Base-by-base conservation (phyloP, 331 rosid genomes). In the Malus hybrid region DNA sequence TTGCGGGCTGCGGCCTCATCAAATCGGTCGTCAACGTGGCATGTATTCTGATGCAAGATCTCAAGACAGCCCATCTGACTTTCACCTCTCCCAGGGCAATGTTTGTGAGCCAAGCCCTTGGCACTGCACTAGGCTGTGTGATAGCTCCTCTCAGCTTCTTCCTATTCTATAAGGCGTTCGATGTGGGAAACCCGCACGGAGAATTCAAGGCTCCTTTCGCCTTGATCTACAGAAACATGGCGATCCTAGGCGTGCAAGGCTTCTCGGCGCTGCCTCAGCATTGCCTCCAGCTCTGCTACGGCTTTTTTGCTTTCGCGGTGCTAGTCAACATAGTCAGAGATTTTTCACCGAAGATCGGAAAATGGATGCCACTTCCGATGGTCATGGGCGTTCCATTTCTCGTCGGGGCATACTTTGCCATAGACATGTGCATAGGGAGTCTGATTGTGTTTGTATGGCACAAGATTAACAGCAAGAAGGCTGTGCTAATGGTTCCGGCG, bases 141-240 rank as follows among this genome's bases (percentile, higher is more conserved):
- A 61, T 81, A 7, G 85, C 95, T 36, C 98, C 98, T 13, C 88
- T 90, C 10, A 90, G 96, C 81, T 93, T 93, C 85, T 85, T 93
- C 78, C 73, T 93, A 10, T 93, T 85, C 85, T 93, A 90, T 91
- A 90, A 87, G 81, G 98, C 98, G 46, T 93, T 93, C 34, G 96
- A 93, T 29, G 86, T 90, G 67, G 98, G 98, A 68, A 89, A 93
- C 76, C 98, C 96, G 0, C 6, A 83, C 1, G 95, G 98, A 27
- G 96, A 93, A 69, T 87, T 90, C 87, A 90, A 93, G 78, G 98
- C 98, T 11, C 98, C 98, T 13, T 93, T 80, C 56, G 98, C 98
- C 1, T 72, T 93, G 64, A 93, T 93, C 60, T 93, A 93, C 76
- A 70, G 96, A 75, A 93, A 90, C 88, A 90, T 90, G 96, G 98